Evolutionary conservation across 306 rosid genomes (phyloP), one percentile per base, ranked within the genome.

Genomic region (Pterocarpus santalinus): DNA sequence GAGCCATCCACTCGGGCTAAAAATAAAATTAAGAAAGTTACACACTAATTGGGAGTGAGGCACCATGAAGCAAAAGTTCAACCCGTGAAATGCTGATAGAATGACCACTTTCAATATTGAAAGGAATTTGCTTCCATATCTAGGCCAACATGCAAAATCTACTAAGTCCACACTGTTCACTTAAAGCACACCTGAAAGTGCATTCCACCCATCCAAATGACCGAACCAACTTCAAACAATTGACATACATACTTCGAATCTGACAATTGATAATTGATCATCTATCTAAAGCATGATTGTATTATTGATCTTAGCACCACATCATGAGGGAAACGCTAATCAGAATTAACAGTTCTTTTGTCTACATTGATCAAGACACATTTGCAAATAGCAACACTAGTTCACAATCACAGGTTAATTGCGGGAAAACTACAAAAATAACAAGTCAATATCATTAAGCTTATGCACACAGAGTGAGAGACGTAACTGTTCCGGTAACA

Each of bases 1-100:
- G 99, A 85, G 99, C 99, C 99, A 95, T 95, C 99, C 99, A 95
- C 94, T 93, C 99, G 0, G 97, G 96, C 99, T 95, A 86, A 86
- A 93, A 91, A 87, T 61, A 88, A 88, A 85, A 87, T 68, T 38
- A 86, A 82, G 77, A 78, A 77, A 75, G 90, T 89, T 85, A 86
- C 73, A 84, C 85, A 77, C 58, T 77, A 82, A 71, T 76, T 76
- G 80, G 84, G 70, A 57, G 73, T 46, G 85, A 82, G 69, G 82
- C 79, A 80, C 78, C 51, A 83, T 77, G 22, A 83, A 84, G 84
- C 75, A 81, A 81, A 84, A 86, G 33, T 69, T 87, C 81, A 85
- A 76, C 82, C 78, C 65, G 86, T 79, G 69, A 84, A 86, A 72
- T 81, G 52, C 85, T 84, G 67, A 81, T 83, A 75, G 51, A 88